A percentile compares a stretch with the other conserved stretches of the same genome.
phyloP scores from a whole-genome alignment of 23 red algal species.

The Gracilaria domingensis region DNA sequence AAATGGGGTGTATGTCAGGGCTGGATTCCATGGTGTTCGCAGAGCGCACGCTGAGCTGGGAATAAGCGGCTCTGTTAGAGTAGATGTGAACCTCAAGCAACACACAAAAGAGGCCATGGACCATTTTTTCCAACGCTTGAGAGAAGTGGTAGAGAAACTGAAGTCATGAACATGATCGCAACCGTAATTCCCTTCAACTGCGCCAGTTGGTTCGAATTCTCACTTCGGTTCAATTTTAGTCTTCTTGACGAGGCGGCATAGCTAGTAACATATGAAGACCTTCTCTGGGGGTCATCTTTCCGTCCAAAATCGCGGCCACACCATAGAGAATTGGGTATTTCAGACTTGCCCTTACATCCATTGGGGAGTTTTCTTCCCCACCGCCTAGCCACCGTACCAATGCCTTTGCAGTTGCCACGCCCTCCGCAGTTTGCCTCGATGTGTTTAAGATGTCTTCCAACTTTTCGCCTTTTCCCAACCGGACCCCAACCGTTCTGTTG shows the following conservation, averaged over 20 bases:
- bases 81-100: background rate
- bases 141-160: constrained; percentile 2
- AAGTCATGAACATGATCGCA: background rate
- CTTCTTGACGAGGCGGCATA: constrained; percentile 91
- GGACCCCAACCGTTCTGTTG: constrained; percentile 94
- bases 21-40: constrained; percentile 14
- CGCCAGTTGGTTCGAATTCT: background rate
- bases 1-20: background rate
- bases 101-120: constrained; percentile 18
- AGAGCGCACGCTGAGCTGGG: background rate
- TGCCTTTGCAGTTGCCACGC: constrained; percentile 86
- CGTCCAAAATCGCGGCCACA: constrained; percentile 88
- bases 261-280: constrained; percentile 87
- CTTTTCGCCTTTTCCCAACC: constrained; percentile 90
- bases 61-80: constrained; percentile 12
- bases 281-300: constrained; percentile 84
- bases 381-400: constrained; percentile 81
- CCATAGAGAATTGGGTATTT: constrained; percentile 91
- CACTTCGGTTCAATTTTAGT: constrained; percentile 34
- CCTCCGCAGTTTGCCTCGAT: constrained; percentile 79
- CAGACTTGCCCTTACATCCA: constrained; percentile 69
- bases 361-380: constrained; percentile 61
- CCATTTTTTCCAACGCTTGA: constrained; percentile 12
- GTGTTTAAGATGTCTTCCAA: constrained; percentile 88
- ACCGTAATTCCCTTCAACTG: background rate